Evolutionary conservation across 306 rosid species (phyloP).

Genomic region (Lablab purpureus): DNA sequence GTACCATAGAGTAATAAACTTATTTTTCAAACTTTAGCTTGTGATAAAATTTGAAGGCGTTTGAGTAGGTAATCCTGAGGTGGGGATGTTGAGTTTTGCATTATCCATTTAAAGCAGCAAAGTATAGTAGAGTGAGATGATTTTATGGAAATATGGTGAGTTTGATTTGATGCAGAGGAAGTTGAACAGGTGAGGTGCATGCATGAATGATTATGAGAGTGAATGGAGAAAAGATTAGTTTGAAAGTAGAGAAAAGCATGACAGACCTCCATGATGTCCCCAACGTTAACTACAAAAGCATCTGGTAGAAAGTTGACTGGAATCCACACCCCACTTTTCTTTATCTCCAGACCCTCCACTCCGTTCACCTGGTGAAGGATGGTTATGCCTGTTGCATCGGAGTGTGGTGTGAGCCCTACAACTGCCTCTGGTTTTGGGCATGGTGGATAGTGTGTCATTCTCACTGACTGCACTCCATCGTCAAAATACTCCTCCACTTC

Average conservation of each 20-base stretch:
- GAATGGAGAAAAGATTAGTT: neutral
- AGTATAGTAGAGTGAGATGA: no score
- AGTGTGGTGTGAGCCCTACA: constrained; percentile 72
- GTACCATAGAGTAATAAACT: no score
- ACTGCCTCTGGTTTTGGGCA: constrained; percentile 75
- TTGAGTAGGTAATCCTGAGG: no score
- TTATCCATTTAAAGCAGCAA: no score
- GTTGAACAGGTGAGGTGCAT: constrained; percentile 49
- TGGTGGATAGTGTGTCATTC: constrained; percentile 86
- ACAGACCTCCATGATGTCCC: constrained; percentile 85
- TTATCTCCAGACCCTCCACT: constrained; percentile 75
- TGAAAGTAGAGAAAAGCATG: constrained; percentile 16
- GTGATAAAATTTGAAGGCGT: no score
- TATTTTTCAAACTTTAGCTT: no score
- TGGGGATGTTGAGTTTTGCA: no score
- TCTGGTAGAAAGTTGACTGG: constrained; percentile 57
- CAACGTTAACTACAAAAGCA: constrained; percentile 76
- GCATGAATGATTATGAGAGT: neutral
- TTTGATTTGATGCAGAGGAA: no score
- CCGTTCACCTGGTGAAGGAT: constrained; percentile 75
- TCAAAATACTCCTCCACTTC: constrained; percentile 62
- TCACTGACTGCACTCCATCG: constrained; percentile 71
- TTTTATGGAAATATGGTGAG: no score
- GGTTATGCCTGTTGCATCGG: constrained; percentile 73
- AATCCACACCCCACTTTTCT: constrained; percentile 77